Evolutionary conservation across 2,329 filamentous ascomycete genomes (phyloP).

Genomic region (Lecanicillium sp.): DNA sequence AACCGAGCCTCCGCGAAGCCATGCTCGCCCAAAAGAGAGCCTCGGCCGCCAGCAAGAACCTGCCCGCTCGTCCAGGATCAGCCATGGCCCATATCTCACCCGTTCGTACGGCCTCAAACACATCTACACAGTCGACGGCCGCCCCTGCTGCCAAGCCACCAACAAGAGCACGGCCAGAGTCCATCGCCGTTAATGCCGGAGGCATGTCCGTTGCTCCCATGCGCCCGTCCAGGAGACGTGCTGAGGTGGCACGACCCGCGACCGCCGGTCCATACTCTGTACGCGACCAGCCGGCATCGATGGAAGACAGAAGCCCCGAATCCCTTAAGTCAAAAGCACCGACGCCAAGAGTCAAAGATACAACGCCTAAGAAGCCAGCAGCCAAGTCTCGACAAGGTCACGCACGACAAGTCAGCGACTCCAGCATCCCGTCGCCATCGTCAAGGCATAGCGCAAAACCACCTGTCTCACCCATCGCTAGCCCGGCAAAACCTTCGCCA

Average conservation of each 20-base stretch:
- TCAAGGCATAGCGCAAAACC: conserved; percentile 12
- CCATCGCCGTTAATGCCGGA: conserved; percentile 38
- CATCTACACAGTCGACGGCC: conserved; percentile 21
- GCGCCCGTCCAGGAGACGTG: conserved; percentile 50
- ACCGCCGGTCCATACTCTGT: conserved; percentile 61
- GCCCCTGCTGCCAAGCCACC: conserved; percentile 23
- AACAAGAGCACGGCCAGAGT: conserved; percentile 34
- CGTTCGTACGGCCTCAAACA: conserved; percentile 30
- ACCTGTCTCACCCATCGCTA: conserved; percentile 6
- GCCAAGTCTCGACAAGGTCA: conserved; percentile 40
- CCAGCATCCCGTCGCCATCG: conserved; percentile 38
- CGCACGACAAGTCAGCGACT: conserved; percentile 42
- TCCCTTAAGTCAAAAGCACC: conserved; percentile 35
- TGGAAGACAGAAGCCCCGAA: conserved; percentile 37
- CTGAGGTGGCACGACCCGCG: conserved; percentile 53
- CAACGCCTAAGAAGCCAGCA: conserved; percentile 44
- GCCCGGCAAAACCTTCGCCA: conserved; percentile 11
- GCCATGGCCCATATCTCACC: conserved; percentile 57
- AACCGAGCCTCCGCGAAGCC: conserved; percentile 68
- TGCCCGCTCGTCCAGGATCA: conserved; percentile 52
- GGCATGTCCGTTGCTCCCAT: conserved; percentile 58
- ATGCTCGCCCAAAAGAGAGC: conserved; percentile 77
- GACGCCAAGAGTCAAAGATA: conserved; percentile 42
- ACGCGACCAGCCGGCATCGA: conserved; percentile 34
- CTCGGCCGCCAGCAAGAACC: conserved; percentile 38